These are phyloP conservation scores for Lophium mytilinum DNA, from an alignment of 495 filamentous ascomycete genomes.

Conservation along the genomic window DNA sequence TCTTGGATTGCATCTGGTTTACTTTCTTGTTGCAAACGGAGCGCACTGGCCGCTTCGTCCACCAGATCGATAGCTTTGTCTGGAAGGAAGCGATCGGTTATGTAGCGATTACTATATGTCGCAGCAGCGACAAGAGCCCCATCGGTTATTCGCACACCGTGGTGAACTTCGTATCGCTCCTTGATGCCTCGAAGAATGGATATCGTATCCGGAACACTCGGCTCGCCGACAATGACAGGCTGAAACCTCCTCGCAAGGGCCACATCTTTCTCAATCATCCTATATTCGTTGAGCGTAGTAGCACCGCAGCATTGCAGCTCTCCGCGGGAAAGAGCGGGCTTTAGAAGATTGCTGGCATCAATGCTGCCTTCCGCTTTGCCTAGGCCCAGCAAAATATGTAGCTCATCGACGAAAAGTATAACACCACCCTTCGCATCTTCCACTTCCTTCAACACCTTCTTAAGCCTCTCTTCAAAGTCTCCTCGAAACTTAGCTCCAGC, in stretches of 20 bases:
- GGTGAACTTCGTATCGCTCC: slow-evolving; percentile 93
- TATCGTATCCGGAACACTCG: slow-evolving; percentile 83
- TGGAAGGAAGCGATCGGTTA: slow-evolving; percentile 89
- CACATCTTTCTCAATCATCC: slow-evolving; percentile 90
- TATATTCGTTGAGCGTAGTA: slow-evolving; percentile 86
- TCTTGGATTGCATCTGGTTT: slow-evolving; percentile 89
- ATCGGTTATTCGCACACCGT: slow-evolving; percentile 89
- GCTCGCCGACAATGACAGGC: slow-evolving; percentile 82
- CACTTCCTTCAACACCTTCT: slow-evolving; percentile 83
- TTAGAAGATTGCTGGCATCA: slow-evolving; percentile 90
- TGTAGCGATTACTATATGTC: slow-evolving; percentile 87
- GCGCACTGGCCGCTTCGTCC: slow-evolving; percentile 86
- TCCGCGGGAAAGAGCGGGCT: slow-evolving; percentile 85
- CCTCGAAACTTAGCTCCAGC: slow-evolving; percentile 93
- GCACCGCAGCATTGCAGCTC: slow-evolving; percentile 94
- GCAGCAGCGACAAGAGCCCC: slow-evolving; percentile 87
- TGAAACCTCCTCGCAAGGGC: slow-evolving; percentile 90
- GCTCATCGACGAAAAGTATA: slow-evolving; percentile 92
- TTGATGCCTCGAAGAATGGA: slow-evolving; percentile 96
- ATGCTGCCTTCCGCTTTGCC: slow-evolving; percentile 95
- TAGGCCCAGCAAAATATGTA: slow-evolving; percentile 84
- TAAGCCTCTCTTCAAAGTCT: slow-evolving; percentile 92
- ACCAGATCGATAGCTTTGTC: slow-evolving; percentile 97
- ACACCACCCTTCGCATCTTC: slow-evolving; percentile 79
- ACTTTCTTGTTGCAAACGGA: slow-evolving; percentile 90